Conservation (phyloP, 2,329 filamentous ascomycete species). For the Aspergillus fumigatiaffinis region DNA sequence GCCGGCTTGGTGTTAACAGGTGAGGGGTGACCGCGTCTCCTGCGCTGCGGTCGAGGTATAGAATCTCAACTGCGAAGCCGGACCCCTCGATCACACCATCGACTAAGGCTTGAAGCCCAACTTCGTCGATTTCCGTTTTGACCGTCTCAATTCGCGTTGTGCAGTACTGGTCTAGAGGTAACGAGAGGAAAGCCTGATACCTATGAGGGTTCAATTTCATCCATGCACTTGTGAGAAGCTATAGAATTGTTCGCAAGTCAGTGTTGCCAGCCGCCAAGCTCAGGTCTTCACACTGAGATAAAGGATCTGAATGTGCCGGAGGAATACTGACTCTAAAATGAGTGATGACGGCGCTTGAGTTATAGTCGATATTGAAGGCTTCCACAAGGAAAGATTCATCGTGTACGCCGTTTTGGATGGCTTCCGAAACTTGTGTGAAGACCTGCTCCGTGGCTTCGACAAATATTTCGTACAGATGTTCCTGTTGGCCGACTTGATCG, state of each 20-base stretch:
- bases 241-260: constrained; percentile 17
- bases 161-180: constrained; percentile 65
- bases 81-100: constrained; percentile 76
- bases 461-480: constrained; percentile 76
- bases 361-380: constrained; percentile 68
- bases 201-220: constrained; percentile 68
- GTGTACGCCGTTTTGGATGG: constrained; percentile 55
- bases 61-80: constrained; percentile 76
- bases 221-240: constrained; percentile 79
- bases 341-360: constrained; percentile 75
- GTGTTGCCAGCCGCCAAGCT: constrained; percentile 15
- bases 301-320: background rate
- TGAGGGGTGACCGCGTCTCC: constrained; percentile 66
- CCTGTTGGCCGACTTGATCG: constrained; percentile 63
- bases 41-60: constrained; percentile 83
- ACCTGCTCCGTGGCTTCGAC: constrained; percentile 69
- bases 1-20: constrained; percentile 31
- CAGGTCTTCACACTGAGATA: background rate
- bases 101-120: constrained; percentile 74
- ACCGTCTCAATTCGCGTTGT: constrained; percentile 66
- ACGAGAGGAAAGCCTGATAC: constrained; percentile 70
- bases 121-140: constrained; percentile 81
- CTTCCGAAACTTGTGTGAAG: constrained; percentile 59
- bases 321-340: constrained; percentile 60
- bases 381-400: constrained; percentile 56